phyloP scores from a whole-genome alignment of 2,329 filamentous ascomycete genomes.

The Domatiomyces globalis region DNA sequence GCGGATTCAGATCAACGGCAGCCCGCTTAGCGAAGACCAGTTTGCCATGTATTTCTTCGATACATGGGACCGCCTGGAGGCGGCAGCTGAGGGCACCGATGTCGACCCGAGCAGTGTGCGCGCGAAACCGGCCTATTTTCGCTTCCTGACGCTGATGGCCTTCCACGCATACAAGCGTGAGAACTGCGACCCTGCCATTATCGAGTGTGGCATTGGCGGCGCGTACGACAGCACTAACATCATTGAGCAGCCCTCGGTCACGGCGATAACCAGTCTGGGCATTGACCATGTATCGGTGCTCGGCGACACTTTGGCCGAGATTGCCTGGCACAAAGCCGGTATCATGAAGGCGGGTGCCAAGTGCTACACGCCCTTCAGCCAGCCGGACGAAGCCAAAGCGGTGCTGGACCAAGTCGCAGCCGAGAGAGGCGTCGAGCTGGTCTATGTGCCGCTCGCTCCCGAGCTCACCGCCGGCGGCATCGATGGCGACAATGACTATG shows the following conservation, averaged over 20 bases:
- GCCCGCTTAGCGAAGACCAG: conserved; percentile 50
- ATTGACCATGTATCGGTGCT: conserved; percentile 76
- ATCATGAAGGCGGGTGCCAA: conserved; percentile 58
- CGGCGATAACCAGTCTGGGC: conserved; percentile 65
- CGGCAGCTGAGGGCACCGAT: conserved; percentile 36
- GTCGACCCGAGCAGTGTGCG: conserved; percentile 29
- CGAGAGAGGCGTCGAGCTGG: conserved; percentile 35
- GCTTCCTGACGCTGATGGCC: conserved; percentile 77
- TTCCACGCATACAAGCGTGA: conserved; percentile 68
- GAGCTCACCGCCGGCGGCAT: background rate
- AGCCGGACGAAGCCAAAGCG: conserved; percentile 33
- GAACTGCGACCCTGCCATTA: conserved; percentile 61
- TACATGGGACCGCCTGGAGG: conserved; percentile 57
- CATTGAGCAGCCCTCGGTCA: conserved; percentile 52
- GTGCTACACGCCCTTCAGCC: conserved; percentile 50
- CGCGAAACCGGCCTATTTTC: conserved; percentile 80
- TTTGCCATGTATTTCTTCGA: conserved; percentile 74
- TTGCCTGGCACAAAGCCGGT: conserved; percentile 85
- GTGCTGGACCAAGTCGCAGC: conserved; percentile 43
- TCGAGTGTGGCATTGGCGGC: conserved; percentile 90
- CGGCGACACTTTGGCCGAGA: conserved; percentile 63
- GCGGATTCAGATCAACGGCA: conserved; percentile 66
- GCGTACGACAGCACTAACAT: conserved; percentile 91
- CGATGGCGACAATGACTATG: conserved; percentile 20
- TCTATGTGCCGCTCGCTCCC: conserved; percentile 13